Base-by-base conservation (phyloP, 345 rosid genomes). In the Arabis alpina region DNA sequence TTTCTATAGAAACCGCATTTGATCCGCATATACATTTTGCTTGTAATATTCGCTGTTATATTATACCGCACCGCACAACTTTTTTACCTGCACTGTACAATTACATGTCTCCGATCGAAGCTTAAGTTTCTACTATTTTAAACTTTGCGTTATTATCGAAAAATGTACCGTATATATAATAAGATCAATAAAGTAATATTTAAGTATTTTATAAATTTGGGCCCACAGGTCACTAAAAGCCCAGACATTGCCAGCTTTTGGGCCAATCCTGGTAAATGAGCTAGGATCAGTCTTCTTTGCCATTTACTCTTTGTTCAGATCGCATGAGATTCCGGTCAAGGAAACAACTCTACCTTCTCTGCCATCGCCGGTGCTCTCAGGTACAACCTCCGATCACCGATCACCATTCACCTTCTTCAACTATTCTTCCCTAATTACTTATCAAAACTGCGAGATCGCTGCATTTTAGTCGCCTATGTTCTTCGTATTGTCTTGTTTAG, bases 291-390 rank as follows among this genome's bases (percentile, higher is more conserved):
- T 40, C 50, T 12, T 15, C 4, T 19, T 19, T 19, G 52, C 25
- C 6, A 13, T 13, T 30, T 58, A 16, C 61, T 16, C 5, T 14
- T 14, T 10, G 8, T 51, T 50, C 54, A 74, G 72, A 74, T 74
- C 72, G 44, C 49, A 59, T 41, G 72, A 66, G 72, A 57, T 40
- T 74, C 76, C 52, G 71, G 71, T 55, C 44, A 72, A 72, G 45
- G 11, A 57, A 73, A 48, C 27, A 73, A 48, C 27, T 72, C 15
- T 42, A 64, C n/a, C 24, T 51, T 53, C 61, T 61, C 61, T 70
- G 14, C 30, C 24, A 62, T 74, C 74, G 28, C 74, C 74, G 68
- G 74, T 54, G 59, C 47, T 25, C 64, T 75, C 70, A 75, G 74
- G 74, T 75, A 61, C 61, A 7, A 41, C 45, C 34, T 68, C 64